Evolutionary conservation across 768 basidiomycete genomes (phyloP), one percentile per base, ranked within the genome.

Genomic region (Rickenella mellea): DNA sequence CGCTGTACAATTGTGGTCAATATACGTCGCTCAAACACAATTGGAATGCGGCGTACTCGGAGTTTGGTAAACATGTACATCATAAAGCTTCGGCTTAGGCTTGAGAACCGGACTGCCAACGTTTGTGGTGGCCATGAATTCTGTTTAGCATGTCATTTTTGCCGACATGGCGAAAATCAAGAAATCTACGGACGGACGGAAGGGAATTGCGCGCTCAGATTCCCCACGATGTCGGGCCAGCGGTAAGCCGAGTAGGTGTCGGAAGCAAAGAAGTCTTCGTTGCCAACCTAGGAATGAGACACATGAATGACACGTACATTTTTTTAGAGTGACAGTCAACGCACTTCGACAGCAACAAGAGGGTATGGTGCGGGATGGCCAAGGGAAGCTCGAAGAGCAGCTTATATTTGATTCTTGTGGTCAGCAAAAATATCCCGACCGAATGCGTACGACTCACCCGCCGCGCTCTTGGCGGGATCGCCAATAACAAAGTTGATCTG

Each of bases 401-500:
- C 73, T 73, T 29, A 26, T 1, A 15, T 36, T 17, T 36, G 19
- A 36, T 15, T 6, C 19, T 36, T 36, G 12, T 12, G 24, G 33
- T n/a, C n/a, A n/a, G n/a, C n/a, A n/a, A n/a, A n/a, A n/a, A n/a
- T 15, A 22, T 3, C 19, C 24, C 8, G 7, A 3, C 15, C 9
- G 10, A 14, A 36, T 9, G 15, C 9, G 19, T 4, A 15, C 32
- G 3, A 33, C 48, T 30, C 38, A 66, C 64, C 66, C 26, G 64
- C 54, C 40, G 61, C 57, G 43, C 68, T 76, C 30, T 62, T 68
- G 6, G 58, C 47, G 11, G 70, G 59, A 45, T 75, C 67, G 2
- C 78, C 78, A 14, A 80, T 67, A 10, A 70, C 76, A 46, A 79
- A 81, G 52, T 78, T 74, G 46, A 78, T 76, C 67, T 75, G n/a